Evolutionary conservation across 1,284 basidiomycete species (phyloP).

Genomic region (Marasmius sp.): DNA sequence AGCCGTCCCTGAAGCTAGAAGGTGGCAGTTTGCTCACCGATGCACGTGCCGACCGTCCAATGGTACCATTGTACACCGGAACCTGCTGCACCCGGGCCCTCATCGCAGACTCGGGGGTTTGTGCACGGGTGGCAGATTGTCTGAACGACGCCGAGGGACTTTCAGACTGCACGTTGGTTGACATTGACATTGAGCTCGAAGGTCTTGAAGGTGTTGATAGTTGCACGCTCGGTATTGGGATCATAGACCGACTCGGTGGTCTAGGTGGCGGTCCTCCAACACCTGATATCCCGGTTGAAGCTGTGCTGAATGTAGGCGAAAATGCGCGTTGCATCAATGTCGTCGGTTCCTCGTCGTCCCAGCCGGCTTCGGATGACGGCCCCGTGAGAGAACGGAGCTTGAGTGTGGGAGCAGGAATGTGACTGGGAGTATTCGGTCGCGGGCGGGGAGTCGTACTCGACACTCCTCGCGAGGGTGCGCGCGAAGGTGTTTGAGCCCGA

Average conservation of each 20-base stretch:
- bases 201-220: conserved; percentile 71
- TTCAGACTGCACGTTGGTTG: conserved; percentile 42
- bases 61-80: conserved; percentile 47
- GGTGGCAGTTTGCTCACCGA: conserved; percentile 55
- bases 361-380: conserved; percentile 42
- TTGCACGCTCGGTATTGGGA: conserved; percentile 73
- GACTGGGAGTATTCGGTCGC: conserved; percentile 73
- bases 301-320: conserved; percentile 55
- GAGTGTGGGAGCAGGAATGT: conserved; percentile 64
- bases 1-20: conserved; percentile 70
- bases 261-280: conserved; percentile 54
- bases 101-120: conserved; percentile 67
- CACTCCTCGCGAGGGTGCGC: conserved; percentile 35
- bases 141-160: conserved; percentile 53
- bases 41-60: conserved; percentile 38
- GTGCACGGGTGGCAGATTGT: conserved; percentile 48
- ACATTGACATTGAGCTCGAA: conserved; percentile 67
- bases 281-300: conserved; percentile 34
- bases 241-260: conserved; percentile 79
- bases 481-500: conserved; percentile 30
- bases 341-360: conserved; percentile 47
- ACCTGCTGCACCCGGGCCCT: conserved; percentile 57
- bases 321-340: conserved; percentile 57
- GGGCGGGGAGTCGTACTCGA: conserved; percentile 51
- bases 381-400: conserved; percentile 49